Evolutionary conservation across 106 monocot species (phyloP), one percentile per base, ranked within the genome.

Genomic region (Amphibolis antarctica): DNA sequence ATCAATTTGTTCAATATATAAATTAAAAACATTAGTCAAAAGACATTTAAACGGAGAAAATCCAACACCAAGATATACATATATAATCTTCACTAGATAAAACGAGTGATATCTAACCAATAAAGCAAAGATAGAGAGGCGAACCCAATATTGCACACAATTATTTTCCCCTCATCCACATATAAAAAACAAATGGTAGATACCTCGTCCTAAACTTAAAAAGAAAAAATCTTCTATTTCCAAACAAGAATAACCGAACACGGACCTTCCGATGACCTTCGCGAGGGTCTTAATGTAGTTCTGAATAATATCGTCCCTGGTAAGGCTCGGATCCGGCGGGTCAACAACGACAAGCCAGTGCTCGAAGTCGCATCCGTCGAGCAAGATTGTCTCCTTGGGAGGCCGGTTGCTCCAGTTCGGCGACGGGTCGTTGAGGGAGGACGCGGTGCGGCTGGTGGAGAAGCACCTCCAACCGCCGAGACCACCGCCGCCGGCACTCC

Each of bases 301-400:
- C 59, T 88, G 80, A 42, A 93, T 88, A 60, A 93, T 88, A 28
- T 88, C 83, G 24, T 93, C 93, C 19, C 93, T 73, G 13, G 93
- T 82, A 20, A 61, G 12, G 21, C 62, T 72, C 44, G 78, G 77
- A 12, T 88, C 82, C n/a, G 93, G 88, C 18, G 80, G 82, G 36
- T 93, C 93, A 62, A 93, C 23, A 42, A 93, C 88, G 28, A 88
- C 80, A 28, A 93, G 83, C 93, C 93, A 93, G 75, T 93, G 93
- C 78, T 93, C 93, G 70, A 93, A 93, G 68, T 93, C 93, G 60
- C 93, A 93, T 1, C 93, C 93, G 14, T 93, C 93, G 44, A 93
- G 78, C 14, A 93, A 70, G 53, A 93, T 93, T 13, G 93, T 93
- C 75, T 93, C 93, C 69, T 93, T 93, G 19, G 93, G 93, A 0